Conservation (phyloP, 106 monocot species). For the Dendrobium chrysotoxum region DNA sequence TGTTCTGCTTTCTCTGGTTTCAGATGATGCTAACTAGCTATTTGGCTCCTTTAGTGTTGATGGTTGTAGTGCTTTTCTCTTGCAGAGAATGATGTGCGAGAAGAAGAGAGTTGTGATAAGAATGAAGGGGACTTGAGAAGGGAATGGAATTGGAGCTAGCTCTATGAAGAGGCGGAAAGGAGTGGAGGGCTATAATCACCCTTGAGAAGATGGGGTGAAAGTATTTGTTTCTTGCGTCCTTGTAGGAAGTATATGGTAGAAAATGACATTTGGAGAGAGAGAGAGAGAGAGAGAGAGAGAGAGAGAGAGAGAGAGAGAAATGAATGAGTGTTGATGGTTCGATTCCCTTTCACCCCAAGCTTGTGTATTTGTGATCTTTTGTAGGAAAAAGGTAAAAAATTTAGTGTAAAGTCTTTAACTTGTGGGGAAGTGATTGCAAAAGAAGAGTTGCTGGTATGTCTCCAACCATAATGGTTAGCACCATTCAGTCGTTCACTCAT, state of each 20-base stretch:
- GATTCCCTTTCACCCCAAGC: constrained; percentile 10
- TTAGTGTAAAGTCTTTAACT: constrained; percentile 1
- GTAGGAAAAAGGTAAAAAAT: constrained; percentile 5
- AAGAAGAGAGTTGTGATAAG: not conserved
- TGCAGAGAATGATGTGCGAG: not conserved
- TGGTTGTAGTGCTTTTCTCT: not conserved
- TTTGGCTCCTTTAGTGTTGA: not conserved
- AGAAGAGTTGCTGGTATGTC: constrained; percentile 12
- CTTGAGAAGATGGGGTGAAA: constrained; percentile 10
- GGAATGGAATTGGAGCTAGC: not conserved
- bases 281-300: constrained; percentile 2
- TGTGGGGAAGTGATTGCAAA: not conserved
- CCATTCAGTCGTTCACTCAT: constrained; percentile 12
- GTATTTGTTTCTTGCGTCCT: constrained; percentile 26
- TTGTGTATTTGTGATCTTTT: constrained; percentile 12
- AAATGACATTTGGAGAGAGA: constrained; percentile 10
- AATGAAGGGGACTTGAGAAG: constrained; percentile 4
- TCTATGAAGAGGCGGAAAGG: not conserved
- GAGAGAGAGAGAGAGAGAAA: not conserved
- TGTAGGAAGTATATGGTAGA: constrained; percentile 20
- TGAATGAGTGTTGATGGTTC: constrained; percentile 3
- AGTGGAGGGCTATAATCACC: constrained; percentile 7
- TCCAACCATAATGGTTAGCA: constrained; percentile 15
- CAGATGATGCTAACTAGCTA: not conserved
- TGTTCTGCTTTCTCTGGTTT: not conserved